Evolutionary conservation across 2,329 filamentous ascomycete species (phyloP).

Genomic region (Podosphaera fusca): DNA sequence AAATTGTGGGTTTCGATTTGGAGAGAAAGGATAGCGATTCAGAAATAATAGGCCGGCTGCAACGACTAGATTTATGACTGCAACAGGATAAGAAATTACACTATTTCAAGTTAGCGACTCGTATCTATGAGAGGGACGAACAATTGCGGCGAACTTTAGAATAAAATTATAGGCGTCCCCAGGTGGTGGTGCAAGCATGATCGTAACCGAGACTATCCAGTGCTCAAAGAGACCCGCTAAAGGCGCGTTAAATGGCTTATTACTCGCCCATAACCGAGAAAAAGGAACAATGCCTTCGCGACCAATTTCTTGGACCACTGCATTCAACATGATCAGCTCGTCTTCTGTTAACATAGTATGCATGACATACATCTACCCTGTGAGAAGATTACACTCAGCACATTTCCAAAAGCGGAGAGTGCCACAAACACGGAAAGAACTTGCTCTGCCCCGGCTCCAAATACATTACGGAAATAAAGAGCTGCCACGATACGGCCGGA

Average conservation of each 20-base stretch:
- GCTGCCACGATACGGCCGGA: slow-evolving; percentile 29
- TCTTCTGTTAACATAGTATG: not conserved
- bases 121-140: not conserved
- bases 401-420: slow-evolving; percentile 43
- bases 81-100: slow-evolving; percentile 40
- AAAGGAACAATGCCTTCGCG: slow-evolving; percentile 43
- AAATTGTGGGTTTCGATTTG: slow-evolving; percentile 24
- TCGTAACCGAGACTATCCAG: slow-evolving; percentile 38
- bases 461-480: slow-evolving; percentile 31
- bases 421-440: slow-evolving; percentile 42
- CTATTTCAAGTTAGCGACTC: slow-evolving; percentile 13
- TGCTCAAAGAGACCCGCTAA: slow-evolving; percentile 38
- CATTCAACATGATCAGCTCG: not conserved
- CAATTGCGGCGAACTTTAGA: slow-evolving; percentile 23
- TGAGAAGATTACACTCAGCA: slow-evolving; percentile 44
- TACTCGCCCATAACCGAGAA: slow-evolving; percentile 38
- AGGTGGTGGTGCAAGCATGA: slow-evolving; percentile 42
- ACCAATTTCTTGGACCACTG: slow-evolving; percentile 38
- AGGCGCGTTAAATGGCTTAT: slow-evolving; percentile 38
- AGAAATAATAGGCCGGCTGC: slow-evolving; percentile 29
- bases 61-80: slow-evolving; percentile 32
- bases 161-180: slow-evolving; percentile 44
- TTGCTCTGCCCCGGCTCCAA: slow-evolving; percentile 29
- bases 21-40: slow-evolving; percentile 24
- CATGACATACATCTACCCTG: slow-evolving; percentile 27